These are phyloP conservation scores for Torrubiella hemipterigena DNA, from an alignment of 2,329 filamentous ascomycete genomes.

Conservation along the genomic window DNA sequence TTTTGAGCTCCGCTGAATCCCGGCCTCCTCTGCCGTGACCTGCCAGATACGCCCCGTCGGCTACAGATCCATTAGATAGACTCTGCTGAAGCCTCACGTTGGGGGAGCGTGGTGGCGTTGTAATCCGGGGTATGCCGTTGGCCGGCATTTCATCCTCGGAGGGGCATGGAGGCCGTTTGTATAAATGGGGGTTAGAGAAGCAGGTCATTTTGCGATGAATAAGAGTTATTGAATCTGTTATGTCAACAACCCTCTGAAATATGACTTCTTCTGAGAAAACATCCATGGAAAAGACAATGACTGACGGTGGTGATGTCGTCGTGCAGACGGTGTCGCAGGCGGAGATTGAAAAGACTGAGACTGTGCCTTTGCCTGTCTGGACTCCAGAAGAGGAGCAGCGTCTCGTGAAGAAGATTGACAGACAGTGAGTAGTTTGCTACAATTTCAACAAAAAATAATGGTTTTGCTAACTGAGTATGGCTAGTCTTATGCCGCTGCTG, in stretches of 20 bases:
- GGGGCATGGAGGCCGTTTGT: no score
- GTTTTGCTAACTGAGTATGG: background rate
- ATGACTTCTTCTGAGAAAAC: no score
- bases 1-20: background rate
- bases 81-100: background rate
- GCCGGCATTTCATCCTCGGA: no score
- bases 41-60: background rate
- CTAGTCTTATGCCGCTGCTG: conserved; percentile 5
- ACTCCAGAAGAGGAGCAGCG: conserved; percentile 8
- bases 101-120: conserved; percentile 1
- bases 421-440: conserved; percentile 1
- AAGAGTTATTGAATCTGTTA: no score
- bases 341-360: background rate
- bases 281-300: background rate
- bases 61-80: background rate
- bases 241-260: no score
- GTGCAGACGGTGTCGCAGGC: background rate
- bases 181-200: no score
- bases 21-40: background rate
- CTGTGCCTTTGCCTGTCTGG: conserved; percentile 9
- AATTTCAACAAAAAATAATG: no score
- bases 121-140: no score
- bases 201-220: no score
- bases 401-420: conserved; percentile 10
- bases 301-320: background rate